Evolutionary conservation across 352 stramenopile genomes (phyloP), one percentile per base, ranked within the genome.

Genomic region (Globisporangium paddicum): DNA sequence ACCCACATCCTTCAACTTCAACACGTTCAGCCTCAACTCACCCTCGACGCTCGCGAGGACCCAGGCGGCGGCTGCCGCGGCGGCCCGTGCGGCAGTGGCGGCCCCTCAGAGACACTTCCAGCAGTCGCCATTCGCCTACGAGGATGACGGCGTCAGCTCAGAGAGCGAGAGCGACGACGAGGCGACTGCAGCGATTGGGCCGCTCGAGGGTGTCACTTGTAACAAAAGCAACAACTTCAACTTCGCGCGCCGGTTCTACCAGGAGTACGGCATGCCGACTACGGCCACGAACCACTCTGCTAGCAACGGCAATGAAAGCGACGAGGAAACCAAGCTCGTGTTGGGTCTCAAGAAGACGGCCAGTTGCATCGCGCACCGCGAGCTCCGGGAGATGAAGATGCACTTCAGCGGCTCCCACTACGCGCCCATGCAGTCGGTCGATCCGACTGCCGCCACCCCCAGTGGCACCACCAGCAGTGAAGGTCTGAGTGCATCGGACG

Each of bases 301-400:
- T 32, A 32, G 28, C 6, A 32, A 32, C 6, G 28, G 28, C 28
- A 32, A 59, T 23, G 70, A 73, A 8, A 54, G 71, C 38, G 72
- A 82, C 58, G 70, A 79, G 30, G 75, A 85, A 61, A 69, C 25
- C 18, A 55, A 58, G 21, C 35, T 58, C 16, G 50, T 72, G 54
- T 59, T 73, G 18, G 62, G 75, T 13, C 66, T 87, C 16, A 83
- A 83, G 58, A 86, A 88, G 56, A 75, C 72, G 1, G 66, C 69
- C 47, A 88, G 77, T 28, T 71, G 67, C 55, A 75, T 90, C 56
- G 30, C 75, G 19, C 63, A 75, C 28, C 78, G 77, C 25, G 80
- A 87, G 54, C 64, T 75, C 3, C 60, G 50, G 18, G 72, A 87
- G 56, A 69, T 69, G 18, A 73, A 69, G 56, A 58, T 75, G 21